Base-by-base conservation (phyloP, 164 flowering plant genomes). In the Sextonia rubra region DNA sequence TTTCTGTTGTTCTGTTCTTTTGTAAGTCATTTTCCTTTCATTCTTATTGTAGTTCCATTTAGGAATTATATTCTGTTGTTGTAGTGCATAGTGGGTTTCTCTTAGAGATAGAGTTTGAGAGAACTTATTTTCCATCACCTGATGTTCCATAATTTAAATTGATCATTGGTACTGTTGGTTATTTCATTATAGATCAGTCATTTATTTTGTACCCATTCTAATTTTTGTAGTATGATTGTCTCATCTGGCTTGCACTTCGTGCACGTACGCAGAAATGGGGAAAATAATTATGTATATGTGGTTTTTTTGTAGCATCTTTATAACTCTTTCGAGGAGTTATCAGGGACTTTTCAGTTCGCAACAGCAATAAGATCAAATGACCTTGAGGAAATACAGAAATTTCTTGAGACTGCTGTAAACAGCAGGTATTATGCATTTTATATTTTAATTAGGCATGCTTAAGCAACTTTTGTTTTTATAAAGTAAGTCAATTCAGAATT, bases 321-420 rank as follows among this genome's bases (percentile, higher is more conserved):
- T 72, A 70, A 85, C 47, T 87, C 97, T 52, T 93, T 95, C 80
- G 86, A 84, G 77, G 93, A 93, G 86, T 92, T 91, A 81, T 71
- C 81, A 29, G 97, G 97, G 74, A 86, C 69, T 81, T 85, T 95
- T 72, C 90, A 89, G 83, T 90, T 90, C 86, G 98, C 98, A 48
- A 89, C 94, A 69, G 82, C 97, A 67, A 78, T 89, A 71, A 86
- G 85, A 70, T 91, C 98, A 72, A 88, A 81, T 80, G 98, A 95
- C 77, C 87, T 95, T 25, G 98, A 95, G 77, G 98, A 90, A 82
- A 91, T 95, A 82, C 97, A 93, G 65, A 91, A 84, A 60, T 95
- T 95, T 80, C 97, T 95, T 74, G 95, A 91, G 20, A 76, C 81
- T 74, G 83, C 97, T 74, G 91, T 95, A 68, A 82, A 89, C 72